Conservation (phyloP, 768 basidiomycete species). For the Mycena vulgaris region DNA sequence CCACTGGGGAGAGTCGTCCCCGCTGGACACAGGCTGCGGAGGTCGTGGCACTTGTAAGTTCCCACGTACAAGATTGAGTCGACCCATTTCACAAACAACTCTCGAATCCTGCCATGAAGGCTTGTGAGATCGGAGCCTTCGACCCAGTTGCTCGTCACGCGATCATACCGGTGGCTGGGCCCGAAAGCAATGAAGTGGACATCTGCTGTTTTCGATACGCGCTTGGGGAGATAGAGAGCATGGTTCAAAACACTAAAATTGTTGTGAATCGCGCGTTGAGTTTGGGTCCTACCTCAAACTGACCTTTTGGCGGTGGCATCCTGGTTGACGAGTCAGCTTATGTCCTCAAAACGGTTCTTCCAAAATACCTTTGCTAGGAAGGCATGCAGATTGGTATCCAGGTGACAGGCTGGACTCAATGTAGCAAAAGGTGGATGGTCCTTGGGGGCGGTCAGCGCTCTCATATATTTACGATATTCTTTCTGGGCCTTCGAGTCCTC, state of each 20-base stretch:
- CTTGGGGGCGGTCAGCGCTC: not conserved
- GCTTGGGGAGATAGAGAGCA: conserved; percentile 18
- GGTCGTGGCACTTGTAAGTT: conserved; percentile 24
- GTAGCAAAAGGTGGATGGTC: not conserved
- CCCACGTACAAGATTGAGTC: conserved; percentile 1
- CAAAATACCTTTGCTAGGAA: conserved; percentile 8
- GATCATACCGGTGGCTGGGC: conserved; percentile 12
- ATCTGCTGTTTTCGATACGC: not conserved
- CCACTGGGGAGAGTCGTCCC: not conserved
- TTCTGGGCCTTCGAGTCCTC: no score
- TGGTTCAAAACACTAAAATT: conserved; percentile 13
- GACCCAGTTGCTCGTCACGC: not conserved
- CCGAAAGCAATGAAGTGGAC: conserved; percentile 8
- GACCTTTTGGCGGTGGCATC: not conserved
- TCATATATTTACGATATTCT: conserved; percentile 9
- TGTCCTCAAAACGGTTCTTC: not conserved
- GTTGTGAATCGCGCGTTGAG: not conserved
- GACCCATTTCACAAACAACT: not conserved
- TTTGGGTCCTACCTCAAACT: not conserved
- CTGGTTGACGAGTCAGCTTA: not conserved
- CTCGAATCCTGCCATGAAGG: conserved; percentile 11
- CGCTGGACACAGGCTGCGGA: not conserved
- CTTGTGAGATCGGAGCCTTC: conserved; percentile 11
- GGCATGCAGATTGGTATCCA: not conserved
- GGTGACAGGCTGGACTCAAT: not conserved